Evolutionary conservation across 2,329 filamentous ascomycete genomes (phyloP).

Genomic region (Didymella sp.): DNA sequence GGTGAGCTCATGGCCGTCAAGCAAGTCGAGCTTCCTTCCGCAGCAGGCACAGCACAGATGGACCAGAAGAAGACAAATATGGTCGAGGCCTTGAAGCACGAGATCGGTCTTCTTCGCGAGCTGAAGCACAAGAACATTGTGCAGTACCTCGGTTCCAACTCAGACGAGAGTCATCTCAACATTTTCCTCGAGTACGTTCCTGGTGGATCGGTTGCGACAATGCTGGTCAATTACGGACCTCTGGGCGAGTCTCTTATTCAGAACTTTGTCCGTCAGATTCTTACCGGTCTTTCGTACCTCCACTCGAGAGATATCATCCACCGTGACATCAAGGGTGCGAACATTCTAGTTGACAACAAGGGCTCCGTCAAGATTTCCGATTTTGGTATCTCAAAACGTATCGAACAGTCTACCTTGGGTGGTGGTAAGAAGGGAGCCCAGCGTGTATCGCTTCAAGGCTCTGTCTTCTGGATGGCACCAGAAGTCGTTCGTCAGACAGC

Average conservation of each 20-base stretch:
- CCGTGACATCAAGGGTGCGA: constrained; percentile 98
- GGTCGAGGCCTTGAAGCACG: constrained; percentile 95
- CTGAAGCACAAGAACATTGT: constrained; percentile 97
- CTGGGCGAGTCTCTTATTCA: constrained; percentile 91
- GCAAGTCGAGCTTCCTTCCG: constrained; percentile 90
- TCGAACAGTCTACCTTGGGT: constrained; percentile 83
- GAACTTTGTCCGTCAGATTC: constrained; percentile 95
- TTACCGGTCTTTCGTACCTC: constrained; percentile 89
- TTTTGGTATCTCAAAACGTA: constrained; percentile 98
- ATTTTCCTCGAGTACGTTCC: constrained; percentile 99
- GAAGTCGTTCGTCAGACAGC: constrained; percentile 98
- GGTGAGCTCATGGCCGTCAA: constrained; percentile 98
- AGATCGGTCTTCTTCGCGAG: constrained; percentile 92
- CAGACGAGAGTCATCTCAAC: constrained; percentile 89
- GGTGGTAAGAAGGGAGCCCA: constrained; percentile 42
- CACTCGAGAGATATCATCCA: constrained; percentile 97
- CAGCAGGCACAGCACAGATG: constrained; percentile 72
- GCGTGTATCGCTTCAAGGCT: constrained; percentile 85
- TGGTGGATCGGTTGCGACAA: constrained; percentile 94
- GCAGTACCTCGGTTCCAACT: constrained; percentile 94
- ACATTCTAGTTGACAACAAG: constrained; percentile 98
- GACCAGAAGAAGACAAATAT: constrained; percentile 96
- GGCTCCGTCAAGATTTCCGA: constrained; percentile 99
- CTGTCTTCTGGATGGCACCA: constrained; percentile 99
- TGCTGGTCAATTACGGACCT: constrained; percentile 98